These are phyloP conservation scores for Strombidium stylifer DNA, from an alignment of 73 alveolate species.

Conservation along the genomic window DNA sequence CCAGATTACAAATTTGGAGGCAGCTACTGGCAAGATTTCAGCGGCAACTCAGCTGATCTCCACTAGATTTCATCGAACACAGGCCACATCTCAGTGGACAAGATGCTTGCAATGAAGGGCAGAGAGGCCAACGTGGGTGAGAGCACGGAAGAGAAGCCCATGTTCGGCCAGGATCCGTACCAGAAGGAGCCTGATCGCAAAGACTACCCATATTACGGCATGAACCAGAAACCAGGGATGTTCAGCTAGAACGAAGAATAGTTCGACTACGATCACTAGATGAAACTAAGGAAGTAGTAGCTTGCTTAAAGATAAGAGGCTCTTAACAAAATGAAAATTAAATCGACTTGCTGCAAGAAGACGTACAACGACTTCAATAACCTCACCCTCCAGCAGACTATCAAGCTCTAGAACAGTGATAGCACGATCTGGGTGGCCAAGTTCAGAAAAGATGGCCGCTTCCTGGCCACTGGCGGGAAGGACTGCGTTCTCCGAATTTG, in stretches of 20 bases:
- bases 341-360: conserved; percentile 9
- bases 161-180: too few species aligned
- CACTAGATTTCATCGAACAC: too few species aligned
- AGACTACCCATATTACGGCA: too few species aligned
- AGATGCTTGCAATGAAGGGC: too few species aligned
- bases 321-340: neutral
- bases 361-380: conserved; percentile 29
- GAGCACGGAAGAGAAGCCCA: too few species aligned
- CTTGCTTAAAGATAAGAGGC: neutral
- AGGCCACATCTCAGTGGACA: too few species aligned
- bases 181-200: too few species aligned
- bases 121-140: too few species aligned
- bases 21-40: too few species aligned
- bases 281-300: neutral
- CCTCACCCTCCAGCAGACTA: conserved; percentile 1
- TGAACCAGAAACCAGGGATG: neutral
- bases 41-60: too few species aligned
- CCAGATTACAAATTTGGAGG: too few species aligned
- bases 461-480: conserved; percentile 84
- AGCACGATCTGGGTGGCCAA: conserved; percentile 55
- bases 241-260: neutral
- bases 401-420: conserved; percentile 28
- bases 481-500: conserved; percentile 76
- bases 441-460: conserved; percentile 57
- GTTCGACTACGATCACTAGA: neutral